Conservation (phyloP, 768 basidiomycete species). For the Mycena metata region DNA sequence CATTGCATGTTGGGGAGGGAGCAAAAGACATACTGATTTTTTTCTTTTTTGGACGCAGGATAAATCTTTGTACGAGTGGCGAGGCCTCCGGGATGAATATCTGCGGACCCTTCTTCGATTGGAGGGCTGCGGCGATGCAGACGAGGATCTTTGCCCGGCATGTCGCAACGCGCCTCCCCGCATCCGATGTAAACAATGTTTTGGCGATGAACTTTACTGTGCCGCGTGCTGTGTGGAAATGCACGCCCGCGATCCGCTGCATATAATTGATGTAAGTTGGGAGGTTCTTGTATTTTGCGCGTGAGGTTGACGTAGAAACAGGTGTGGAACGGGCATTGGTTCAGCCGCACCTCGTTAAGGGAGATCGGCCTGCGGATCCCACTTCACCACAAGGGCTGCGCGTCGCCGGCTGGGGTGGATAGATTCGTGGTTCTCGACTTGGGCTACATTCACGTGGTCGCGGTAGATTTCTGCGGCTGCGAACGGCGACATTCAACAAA, state of each 20-base stretch:
- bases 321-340: slow-evolving; percentile 4
- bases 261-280: slow-evolving; percentile 3
- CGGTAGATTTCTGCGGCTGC: slow-evolving; percentile 12
- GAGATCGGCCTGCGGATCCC: slow-evolving; percentile 4
- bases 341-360: background rate
- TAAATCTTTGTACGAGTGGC: background rate
- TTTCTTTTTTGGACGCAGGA: background rate
- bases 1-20: too few relatives aligned
- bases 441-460: background rate
- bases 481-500: background rate
- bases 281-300: background rate
- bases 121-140: background rate
- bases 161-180: background rate
- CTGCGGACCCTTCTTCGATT: background rate
- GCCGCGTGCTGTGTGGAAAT: background rate
- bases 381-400: slow-evolving; percentile 1
- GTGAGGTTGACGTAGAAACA: background rate
- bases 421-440: slow-evolving; percentile 1
- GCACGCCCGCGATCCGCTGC: slow-evolving; percentile 1
- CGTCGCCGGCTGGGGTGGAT: background rate
- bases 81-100: background rate
- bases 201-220: background rate
- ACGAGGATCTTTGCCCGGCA: background rate
- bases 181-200: background rate
- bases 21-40: too few relatives aligned